Evolutionary conservation across 495 filamentous ascomycete species (phyloP).

Genomic region (Penicillium salamii): DNA sequence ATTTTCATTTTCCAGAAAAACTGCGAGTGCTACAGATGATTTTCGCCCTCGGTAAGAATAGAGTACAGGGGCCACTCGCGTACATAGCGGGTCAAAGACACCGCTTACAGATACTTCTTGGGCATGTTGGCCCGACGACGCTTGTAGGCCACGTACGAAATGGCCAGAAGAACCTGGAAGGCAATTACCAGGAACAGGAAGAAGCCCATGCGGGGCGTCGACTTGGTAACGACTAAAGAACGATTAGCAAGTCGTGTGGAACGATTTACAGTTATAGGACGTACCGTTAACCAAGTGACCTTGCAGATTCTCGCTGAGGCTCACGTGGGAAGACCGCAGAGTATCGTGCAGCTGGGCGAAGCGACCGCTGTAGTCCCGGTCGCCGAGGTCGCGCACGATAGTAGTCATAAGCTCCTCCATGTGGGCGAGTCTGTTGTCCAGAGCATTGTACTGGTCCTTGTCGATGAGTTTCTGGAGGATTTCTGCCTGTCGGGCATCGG

Average conservation of each 20-base stretch:
- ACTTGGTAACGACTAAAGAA: constrained; percentile 53
- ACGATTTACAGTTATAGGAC: constrained; percentile 1
- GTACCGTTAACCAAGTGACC: constrained; percentile 34
- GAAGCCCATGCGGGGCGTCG: constrained; percentile 64
- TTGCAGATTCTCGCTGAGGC: constrained; percentile 53
- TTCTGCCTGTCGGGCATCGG: constrained; percentile 61
- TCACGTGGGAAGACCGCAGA: constrained; percentile 69
- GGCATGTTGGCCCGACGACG: constrained; percentile 67
- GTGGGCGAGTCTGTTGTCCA: constrained; percentile 37
- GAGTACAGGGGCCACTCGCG: too few relatives aligned
- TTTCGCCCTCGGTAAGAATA: too few relatives aligned
- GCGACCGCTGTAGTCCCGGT: constrained; percentile 69
- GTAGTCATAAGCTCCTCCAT: constrained; percentile 55
- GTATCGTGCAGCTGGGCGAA: constrained; percentile 69
- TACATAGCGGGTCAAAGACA: too few relatives aligned
- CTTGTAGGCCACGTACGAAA: constrained; percentile 78
- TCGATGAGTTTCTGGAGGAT: constrained; percentile 42
- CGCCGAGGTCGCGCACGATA: constrained; percentile 64
- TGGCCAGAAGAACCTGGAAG: constrained; percentile 69
- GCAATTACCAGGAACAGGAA: constrained; percentile 73
- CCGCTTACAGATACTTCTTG: constrained; percentile 86
- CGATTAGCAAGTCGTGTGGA: not conserved
- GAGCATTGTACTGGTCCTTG: constrained; percentile 46
- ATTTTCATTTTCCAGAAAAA: too few relatives aligned
- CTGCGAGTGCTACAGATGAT: too few relatives aligned